Conservation (phyloP, 129 eudicot genomes). For the Tanacetum coccineum region DNA sequence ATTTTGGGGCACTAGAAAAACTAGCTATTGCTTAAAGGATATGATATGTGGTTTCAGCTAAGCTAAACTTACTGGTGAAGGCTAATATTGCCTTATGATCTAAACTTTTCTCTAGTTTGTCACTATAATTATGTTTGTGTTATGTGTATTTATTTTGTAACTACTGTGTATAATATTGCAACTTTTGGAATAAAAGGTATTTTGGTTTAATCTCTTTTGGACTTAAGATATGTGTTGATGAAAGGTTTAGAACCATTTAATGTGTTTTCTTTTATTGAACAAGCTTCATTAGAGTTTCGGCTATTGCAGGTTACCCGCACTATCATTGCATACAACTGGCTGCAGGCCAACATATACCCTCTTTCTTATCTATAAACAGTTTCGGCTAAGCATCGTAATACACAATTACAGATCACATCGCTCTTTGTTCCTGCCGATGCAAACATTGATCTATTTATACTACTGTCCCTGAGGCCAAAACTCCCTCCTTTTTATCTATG, state of each 20-base stretch:
- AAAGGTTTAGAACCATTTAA: background rate
- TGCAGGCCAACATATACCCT: no score
- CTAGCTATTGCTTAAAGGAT: constrained; percentile 5
- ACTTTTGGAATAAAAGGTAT: background rate
- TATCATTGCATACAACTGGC: no score
- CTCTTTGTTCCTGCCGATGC: background rate
- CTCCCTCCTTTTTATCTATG: constrained; percentile 14
- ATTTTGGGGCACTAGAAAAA: background rate
- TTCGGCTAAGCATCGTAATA: no score
- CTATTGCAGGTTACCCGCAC: background rate
- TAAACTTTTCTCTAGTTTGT: background rate
- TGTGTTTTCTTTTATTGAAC: background rate
- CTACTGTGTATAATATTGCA: background rate
- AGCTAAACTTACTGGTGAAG: background rate
- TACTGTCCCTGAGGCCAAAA: background rate
- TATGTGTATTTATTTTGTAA: background rate
- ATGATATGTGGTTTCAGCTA: background rate
- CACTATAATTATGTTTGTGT: background rate
- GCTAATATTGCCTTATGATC: background rate
- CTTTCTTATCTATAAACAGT: no score
- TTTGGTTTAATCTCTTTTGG: background rate
- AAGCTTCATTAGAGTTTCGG: background rate
- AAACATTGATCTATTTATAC: background rate
- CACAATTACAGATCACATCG: no score
- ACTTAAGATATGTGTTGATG: background rate